Conservation (phyloP, 345 rosid species). For the Acer campestre region DNA sequence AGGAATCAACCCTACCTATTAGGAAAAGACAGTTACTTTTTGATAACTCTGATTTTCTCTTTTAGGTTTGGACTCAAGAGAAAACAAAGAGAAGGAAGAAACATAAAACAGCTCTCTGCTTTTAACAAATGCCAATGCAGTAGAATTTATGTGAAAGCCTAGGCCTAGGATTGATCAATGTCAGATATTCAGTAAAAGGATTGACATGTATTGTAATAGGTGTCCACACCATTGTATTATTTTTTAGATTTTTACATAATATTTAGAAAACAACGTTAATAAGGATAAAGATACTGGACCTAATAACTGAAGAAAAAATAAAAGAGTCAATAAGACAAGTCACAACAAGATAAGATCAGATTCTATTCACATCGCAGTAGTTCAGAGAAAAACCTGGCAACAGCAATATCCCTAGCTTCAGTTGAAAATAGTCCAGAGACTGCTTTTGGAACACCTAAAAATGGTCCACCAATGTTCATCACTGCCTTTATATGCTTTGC, state of each 20-base stretch:
- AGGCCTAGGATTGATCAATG: not conserved
- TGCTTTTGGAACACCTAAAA: constrained; percentile 71
- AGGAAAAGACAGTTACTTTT: not conserved
- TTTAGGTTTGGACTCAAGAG: not conserved
- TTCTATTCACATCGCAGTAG: not conserved
- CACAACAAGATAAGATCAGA: constrained; percentile 6
- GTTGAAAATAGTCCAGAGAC: constrained; percentile 57
- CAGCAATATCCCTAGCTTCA: constrained; percentile 67
- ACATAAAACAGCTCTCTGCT: not conserved
- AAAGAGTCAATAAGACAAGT: not conserved
- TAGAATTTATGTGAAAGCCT: not conserved
- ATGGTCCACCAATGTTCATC: constrained; percentile 74
- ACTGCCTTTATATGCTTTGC: constrained; percentile 66
- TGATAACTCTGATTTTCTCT: not conserved
- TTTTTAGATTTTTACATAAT: not conserved
- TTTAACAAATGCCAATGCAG: constrained; percentile 1
- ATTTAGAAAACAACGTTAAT: not conserved
- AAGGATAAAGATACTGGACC: not conserved
- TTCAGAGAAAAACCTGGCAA: constrained; percentile 50
- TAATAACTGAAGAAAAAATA: not conserved
- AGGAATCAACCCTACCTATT: not conserved
- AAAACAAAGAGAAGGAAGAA: not conserved
- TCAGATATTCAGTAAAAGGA: not conserved
- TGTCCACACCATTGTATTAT: not conserved
- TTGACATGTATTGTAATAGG: not conserved